Evolutionary conservation across 1,284 basidiomycete genomes (phyloP).

Genomic region (Papiliotrema laurentii): DNA sequence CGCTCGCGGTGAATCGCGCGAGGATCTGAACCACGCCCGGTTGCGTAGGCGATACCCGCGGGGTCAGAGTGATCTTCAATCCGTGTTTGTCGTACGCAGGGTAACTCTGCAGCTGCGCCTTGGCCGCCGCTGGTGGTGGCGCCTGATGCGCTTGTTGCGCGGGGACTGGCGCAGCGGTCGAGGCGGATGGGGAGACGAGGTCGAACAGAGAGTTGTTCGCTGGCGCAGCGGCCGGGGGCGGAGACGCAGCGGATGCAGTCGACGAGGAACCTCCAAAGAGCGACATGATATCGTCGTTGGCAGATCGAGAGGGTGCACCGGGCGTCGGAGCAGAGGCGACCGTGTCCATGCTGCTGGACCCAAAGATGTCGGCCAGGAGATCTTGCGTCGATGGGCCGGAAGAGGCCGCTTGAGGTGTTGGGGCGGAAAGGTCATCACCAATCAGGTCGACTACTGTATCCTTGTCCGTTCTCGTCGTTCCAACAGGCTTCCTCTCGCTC

Average conservation of each 20-base stretch:
- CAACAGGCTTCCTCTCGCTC: conserved; percentile 86
- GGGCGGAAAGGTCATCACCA: conserved; percentile 62
- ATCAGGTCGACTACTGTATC: conserved; percentile 69
- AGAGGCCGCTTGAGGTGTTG: conserved; percentile 34
- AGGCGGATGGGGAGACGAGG: conserved; percentile 23
- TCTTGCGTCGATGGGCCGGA: conserved; percentile 73
- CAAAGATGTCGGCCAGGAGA: conserved; percentile 90
- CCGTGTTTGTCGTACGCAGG: conserved; percentile 88
- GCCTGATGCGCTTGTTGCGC: conserved; percentile 40
- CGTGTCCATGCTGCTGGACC: conserved; percentile 50
- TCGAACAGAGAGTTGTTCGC: conserved; percentile 34
- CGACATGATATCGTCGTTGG: conserved; percentile 85
- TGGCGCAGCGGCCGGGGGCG: conserved; percentile 17
- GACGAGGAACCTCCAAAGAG: conserved; percentile 63
- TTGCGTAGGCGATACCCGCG: conserved; percentile 69
- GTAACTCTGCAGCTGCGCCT: conserved; percentile 62
- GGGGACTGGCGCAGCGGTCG: conserved; percentile 27
- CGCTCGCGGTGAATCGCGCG: conserved; percentile 75
- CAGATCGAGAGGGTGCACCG: conserved; percentile 50
- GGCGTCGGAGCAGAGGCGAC: conserved; percentile 36
- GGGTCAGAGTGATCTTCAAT: conserved; percentile 82
- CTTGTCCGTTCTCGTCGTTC: conserved; percentile 71
- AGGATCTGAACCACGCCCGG: conserved; percentile 86
- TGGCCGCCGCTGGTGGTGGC: conserved; percentile 43
- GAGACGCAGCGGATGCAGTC: conserved; percentile 23